A percentile compares a stretch with the other conserved stretches of the same genome.
phyloP scores from a whole-genome alignment of 2,329 filamentous ascomycete genomes.

The Hypoxylon rubiginosum region DNA sequence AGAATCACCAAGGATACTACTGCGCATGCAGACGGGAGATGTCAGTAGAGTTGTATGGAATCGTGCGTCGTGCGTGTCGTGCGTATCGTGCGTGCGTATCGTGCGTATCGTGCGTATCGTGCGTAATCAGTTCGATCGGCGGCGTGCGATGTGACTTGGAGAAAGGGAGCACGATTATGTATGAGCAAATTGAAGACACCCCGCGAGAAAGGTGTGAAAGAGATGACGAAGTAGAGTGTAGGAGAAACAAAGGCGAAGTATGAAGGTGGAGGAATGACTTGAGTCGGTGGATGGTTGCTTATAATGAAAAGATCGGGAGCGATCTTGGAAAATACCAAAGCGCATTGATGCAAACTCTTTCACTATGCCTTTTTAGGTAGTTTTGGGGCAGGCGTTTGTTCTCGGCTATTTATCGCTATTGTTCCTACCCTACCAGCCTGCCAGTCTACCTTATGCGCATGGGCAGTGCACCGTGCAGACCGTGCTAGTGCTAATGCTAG shows the following conservation, averaged over 20 bases:
- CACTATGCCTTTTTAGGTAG: slow-evolving; percentile 1
- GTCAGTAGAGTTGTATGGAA: background rate
- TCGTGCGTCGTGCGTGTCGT: too few relatives aligned
- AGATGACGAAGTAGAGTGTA: background rate
- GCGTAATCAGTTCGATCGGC: background rate
- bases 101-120: too few relatives aligned
- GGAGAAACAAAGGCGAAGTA: background rate
- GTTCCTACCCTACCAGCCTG: background rate
- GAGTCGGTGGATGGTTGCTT: background rate
- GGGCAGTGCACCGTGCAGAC: background rate
- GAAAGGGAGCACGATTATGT: background rate
- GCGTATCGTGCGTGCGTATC: too few relatives aligned
- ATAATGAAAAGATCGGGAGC: background rate
- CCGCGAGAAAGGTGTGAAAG: background rate
- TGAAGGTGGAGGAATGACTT: background rate
- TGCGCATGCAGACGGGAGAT: background rate
- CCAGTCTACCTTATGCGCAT: background rate
- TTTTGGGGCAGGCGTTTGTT: background rate
- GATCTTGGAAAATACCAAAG: background rate
- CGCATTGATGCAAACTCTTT: slow-evolving; percentile 1
- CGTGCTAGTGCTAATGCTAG: too few relatives aligned
- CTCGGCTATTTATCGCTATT: background rate
- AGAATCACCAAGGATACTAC: background rate
- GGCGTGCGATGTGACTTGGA: background rate
- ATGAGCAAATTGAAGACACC: background rate